Percentiles rank a stretch among this genome's conserved stretches.
These are phyloP conservation scores for Tolypocladium ovalisporum DNA, from an alignment of 2,329 filamentous ascomycete species.

Conservation along the genomic window DNA sequence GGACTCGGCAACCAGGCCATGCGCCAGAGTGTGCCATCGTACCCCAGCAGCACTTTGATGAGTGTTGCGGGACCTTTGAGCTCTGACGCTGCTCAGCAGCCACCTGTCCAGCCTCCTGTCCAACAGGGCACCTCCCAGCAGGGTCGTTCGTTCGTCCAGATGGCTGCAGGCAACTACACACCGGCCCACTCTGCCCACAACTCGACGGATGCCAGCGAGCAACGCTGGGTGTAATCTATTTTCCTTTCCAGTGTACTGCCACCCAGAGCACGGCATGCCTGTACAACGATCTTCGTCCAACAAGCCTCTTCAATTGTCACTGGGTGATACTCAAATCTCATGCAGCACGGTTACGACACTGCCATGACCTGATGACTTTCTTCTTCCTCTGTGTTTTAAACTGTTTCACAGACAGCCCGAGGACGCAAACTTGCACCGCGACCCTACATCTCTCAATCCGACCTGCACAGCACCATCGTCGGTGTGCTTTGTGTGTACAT, in stretches of 20 bases:
- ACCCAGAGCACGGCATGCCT: conserved; percentile 15
- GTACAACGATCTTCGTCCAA: conserved; percentile 19
- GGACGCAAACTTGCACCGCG: conserved; percentile 12
- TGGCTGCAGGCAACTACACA: conserved; percentile 14
- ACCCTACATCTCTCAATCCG: conserved; percentile 10
- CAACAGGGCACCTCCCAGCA: background rate
- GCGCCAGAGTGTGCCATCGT: conserved; percentile 23
- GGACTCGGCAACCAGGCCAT: conserved; percentile 10
- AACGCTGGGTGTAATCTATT: conserved; percentile 27
- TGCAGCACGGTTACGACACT: conserved; percentile 23
- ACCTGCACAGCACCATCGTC: conserved; percentile 15
- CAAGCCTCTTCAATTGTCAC: conserved; percentile 11
- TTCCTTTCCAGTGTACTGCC: conserved; percentile 11
- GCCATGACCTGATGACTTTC: conserved; percentile 31
- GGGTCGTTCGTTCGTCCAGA: conserved; percentile 15
- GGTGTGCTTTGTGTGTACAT: conserved; percentile 23
- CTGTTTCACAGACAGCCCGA: conserved; percentile 10
- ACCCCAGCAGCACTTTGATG: conserved; percentile 20
- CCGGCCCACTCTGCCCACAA: conserved; percentile 12
- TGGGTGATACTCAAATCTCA: conserved; percentile 15
- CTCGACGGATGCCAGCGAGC: conserved; percentile 19
- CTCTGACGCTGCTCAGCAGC: conserved; percentile 15
- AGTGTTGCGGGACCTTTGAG: conserved; percentile 16
- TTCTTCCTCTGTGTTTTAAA: conserved; percentile 21
- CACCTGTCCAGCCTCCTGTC: conserved; percentile 3